phyloP scores from a whole-genome alignment of 345 rosid species.

The Salix udensis region DNA sequence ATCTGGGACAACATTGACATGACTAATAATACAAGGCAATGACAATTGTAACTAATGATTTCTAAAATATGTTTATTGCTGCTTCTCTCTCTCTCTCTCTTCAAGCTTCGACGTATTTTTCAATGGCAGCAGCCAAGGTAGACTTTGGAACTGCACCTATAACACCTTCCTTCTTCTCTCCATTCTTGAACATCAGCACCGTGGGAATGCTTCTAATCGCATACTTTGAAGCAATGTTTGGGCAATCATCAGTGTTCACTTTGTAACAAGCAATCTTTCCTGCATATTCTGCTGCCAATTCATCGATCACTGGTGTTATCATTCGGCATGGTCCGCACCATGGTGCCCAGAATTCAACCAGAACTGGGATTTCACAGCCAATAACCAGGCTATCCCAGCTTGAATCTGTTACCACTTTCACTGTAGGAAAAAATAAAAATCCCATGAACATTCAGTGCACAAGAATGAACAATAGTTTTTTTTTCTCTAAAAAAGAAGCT shows the following conservation, averaged over 20 bases:
- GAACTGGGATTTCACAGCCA: background rate
- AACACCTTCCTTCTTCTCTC: slow-evolving; percentile 57
- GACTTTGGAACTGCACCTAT: slow-evolving; percentile 60
- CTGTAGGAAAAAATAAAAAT: background rate
- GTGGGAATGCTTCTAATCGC: slow-evolving; percentile 66
- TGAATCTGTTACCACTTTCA: background rate
- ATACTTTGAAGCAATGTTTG: slow-evolving; percentile 43
- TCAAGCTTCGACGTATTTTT: background rate
- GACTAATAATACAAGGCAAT: background rate
- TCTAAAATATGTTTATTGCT: background rate
- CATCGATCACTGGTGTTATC: background rate
- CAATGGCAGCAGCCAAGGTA: slow-evolving; percentile 25
- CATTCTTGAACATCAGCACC: slow-evolving; percentile 50
- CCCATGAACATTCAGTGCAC: background rate
- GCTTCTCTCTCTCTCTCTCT: background rate
- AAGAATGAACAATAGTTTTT: background rate
- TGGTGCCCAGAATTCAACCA: background rate
- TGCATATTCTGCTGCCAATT: slow-evolving; percentile 12
- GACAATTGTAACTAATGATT: background rate
- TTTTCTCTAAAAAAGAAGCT: background rate
- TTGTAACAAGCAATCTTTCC: slow-evolving; percentile 52
- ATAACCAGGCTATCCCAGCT: background rate
- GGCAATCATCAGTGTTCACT: slow-evolving; percentile 60
- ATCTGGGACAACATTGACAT: background rate
- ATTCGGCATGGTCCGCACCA: background rate